Evolutionary conservation across 2,329 filamentous ascomycete species (phyloP), one percentile per base, ranked within the genome.

Genomic region (Monilinia laxa): DNA sequence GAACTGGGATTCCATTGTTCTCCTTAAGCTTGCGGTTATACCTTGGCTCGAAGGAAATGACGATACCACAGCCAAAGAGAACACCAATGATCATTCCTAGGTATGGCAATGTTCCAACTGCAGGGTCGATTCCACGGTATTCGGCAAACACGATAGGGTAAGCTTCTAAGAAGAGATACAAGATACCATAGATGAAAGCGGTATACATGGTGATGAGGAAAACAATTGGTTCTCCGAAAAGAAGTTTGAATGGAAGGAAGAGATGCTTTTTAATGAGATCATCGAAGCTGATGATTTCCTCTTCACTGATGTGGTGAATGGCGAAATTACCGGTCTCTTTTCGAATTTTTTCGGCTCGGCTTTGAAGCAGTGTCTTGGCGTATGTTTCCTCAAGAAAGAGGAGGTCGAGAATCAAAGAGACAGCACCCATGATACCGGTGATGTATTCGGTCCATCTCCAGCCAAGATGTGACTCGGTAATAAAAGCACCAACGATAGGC

Each of bases 41-140:
- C 76, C 82, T 81, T 31, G 86, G 85, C 73, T 84, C 83, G 54
- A 85, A 73, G 64, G 90, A 80, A 69, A 94, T 87, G 56, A 83
- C 82, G 9, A 81, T 69, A 62, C 89, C 56, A 35, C 92, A 85
- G 55, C 92, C 92, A 10, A 82, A 73, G 64, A 95, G 85, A 87
- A 97, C 91, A 65, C 92, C 93, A 9, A 56, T 18, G 18, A 62
- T 55, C 47, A 66, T 42, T 25, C 49, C 47, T 6, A 66, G 9
- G 38, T 54, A 66, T 35, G 64, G 57, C 14, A 84, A 75, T 5
- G 78, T 75, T 3, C 75, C 77, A 9, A 81, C 70, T 20, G 78
- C 79, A 45, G 64, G 64, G 9, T 65, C 25, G 6, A 70, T 73
- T 9, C 77, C 77, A 16, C 80, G 77, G 3, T 76, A 68, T 60